phyloP scores from a whole-genome alignment of 2,329 filamentous ascomycete species.

The Hymenoscyphus albidus region DNA sequence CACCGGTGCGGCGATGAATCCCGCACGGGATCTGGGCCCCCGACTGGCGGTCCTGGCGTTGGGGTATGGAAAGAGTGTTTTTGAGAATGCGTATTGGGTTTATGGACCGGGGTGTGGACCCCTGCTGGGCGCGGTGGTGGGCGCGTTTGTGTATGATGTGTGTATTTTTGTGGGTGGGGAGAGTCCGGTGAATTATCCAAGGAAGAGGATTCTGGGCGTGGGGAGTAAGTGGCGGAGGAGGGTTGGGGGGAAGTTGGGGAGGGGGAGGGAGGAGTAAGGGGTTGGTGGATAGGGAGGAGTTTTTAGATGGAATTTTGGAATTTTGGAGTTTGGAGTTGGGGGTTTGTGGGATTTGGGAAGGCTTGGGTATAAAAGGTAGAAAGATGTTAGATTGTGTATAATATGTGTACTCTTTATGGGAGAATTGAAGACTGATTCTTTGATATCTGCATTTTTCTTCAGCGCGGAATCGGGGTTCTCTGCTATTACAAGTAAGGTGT shows the following conservation, averaged over 20 bases:
- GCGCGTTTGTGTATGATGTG: slow-evolving; percentile 48
- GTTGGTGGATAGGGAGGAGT: slow-evolving; percentile 5
- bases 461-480: no score
- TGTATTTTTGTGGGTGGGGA: slow-evolving; percentile 49
- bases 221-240: slow-evolving; percentile 42
- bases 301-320: neutral
- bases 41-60: slow-evolving; percentile 43
- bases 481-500: no score
- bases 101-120: slow-evolving; percentile 43
- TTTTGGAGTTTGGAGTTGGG: neutral
- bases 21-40: slow-evolving; percentile 47
- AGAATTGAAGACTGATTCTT: no score
- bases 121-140: slow-evolving; percentile 39
- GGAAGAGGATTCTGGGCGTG: slow-evolving; percentile 40
- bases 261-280: slow-evolving; percentile 4
- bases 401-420: no score
- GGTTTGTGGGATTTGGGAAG: neutral
- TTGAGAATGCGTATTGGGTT: slow-evolving; percentile 41
- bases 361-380: neutral
- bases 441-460: no score
- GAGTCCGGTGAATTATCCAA: slow-evolving; percentile 48
- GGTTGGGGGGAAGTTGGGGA: slow-evolving; percentile 24
- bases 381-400: no score
- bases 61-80: slow-evolving; percentile 42
- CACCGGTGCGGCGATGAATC: slow-evolving; percentile 47